A percentile compares a stretch with the other conserved stretches of the same genome.
Conservation (phyloP, 176 grass and related monocot genomes). For the Eleusine indica region DNA sequence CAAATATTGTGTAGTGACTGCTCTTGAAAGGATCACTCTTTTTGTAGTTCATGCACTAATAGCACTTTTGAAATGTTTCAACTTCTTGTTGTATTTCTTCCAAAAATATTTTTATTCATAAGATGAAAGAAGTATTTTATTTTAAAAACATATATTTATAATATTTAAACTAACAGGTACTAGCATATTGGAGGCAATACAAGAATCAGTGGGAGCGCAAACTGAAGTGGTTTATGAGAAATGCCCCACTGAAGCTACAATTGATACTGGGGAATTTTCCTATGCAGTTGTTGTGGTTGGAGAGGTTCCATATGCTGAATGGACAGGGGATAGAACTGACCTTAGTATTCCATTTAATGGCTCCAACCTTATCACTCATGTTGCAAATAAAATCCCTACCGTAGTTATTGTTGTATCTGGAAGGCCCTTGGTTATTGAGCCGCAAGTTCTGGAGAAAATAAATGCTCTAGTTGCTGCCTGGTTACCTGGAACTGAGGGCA, state of each 20-base stretch:
- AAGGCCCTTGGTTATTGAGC: slow-evolving; percentile 73
- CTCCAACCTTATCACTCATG: slow-evolving; percentile 43
- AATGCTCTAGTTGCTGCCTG: slow-evolving; percentile 81
- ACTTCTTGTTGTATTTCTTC: slow-evolving; percentile 3
- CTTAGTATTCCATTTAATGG: slow-evolving; percentile 72
- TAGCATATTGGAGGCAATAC: slow-evolving; percentile 79
- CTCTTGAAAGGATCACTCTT: background rate
- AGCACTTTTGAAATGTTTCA: background rate
- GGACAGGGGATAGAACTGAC: slow-evolving; percentile 66
- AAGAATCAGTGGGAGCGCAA: slow-evolving; percentile 50
- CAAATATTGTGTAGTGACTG: slow-evolving; percentile 2
- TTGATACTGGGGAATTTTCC: slow-evolving; percentile 56
- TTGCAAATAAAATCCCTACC: slow-evolving; percentile 62
- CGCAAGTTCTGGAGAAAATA: slow-evolving; percentile 58
- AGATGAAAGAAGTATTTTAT: slow-evolving; percentile 18
- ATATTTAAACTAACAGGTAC: slow-evolving; percentile 56
- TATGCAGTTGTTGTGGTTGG: slow-evolving; percentile 81
- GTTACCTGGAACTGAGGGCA: slow-evolving; percentile 77
- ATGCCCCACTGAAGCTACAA: slow-evolving; percentile 53
- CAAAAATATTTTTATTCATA: background rate
- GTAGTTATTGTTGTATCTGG: slow-evolving; percentile 75
- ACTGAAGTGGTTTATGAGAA: slow-evolving; percentile 74
- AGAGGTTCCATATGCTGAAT: slow-evolving; percentile 76
- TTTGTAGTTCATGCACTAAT: background rate
- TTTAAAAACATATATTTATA: slow-evolving; percentile 25